Evolutionary conservation across 768 basidiomycete genomes (phyloP).

Genomic region (Mycena haematopus): DNA sequence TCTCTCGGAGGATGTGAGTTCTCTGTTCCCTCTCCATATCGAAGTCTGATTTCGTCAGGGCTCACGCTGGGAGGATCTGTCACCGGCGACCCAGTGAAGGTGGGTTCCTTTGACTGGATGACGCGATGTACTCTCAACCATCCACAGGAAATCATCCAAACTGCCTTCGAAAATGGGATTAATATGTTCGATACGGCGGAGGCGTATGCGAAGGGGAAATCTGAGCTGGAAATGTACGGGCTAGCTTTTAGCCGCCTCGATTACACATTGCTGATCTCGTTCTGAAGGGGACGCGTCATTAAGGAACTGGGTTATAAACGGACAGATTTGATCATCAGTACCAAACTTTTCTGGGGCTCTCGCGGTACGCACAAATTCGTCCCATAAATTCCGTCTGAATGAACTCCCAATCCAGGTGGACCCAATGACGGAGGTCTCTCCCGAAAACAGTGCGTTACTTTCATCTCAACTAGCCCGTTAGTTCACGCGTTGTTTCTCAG

Average conservation of each 20-base stretch:
- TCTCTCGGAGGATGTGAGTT: conserved; percentile 60
- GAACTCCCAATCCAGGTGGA: conserved; percentile 37
- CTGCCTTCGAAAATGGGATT: conserved; percentile 71
- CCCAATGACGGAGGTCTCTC: conserved; percentile 65
- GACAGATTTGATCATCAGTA: conserved; percentile 76
- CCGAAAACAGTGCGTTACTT: conserved; percentile 58
- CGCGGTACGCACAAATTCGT: conserved; percentile 30
- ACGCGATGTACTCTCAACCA: conserved; percentile 35
- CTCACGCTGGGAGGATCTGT: conserved; percentile 29
- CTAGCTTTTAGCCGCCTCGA: neutral
- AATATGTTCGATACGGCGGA: conserved; percentile 70
- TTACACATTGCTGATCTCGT: neutral
- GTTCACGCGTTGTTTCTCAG: conserved; percentile 37
- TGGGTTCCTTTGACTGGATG: neutral
- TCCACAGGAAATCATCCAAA: conserved; percentile 74
- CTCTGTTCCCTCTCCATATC: neutral
- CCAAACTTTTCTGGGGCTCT: conserved; percentile 82
- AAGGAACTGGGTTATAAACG: conserved; percentile 73
- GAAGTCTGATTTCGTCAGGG: conserved; percentile 16
- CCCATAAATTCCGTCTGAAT: neutral
- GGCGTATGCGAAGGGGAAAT: conserved; percentile 66
- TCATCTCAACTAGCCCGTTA: neutral
- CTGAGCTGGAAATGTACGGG: conserved; percentile 76
- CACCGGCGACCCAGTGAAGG: conserved; percentile 29
- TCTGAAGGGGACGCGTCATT: conserved; percentile 69